Evolutionary conservation across 2,329 filamentous ascomycete genomes (phyloP), one percentile per base, ranked within the genome.

Genomic region (Chaetomium strumarium): DNA sequence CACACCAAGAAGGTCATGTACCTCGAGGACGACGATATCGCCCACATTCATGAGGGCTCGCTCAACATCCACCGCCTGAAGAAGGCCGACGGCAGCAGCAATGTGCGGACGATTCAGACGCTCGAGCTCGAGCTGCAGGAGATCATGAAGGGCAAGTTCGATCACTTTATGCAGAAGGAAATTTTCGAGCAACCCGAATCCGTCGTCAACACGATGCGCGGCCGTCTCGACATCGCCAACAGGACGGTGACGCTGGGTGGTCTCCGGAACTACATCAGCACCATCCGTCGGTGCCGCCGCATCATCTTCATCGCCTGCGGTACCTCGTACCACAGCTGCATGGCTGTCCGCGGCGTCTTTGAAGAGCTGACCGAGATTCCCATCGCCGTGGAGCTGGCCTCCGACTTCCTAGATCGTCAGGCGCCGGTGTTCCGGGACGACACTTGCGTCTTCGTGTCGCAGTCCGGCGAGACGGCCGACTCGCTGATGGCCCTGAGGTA

Each of bases 121-220:
- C 83, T 99, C 52, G 93, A 99, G 79, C 88, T 99, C 46, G 90
- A 99, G 79, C 86, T 99, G 60, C 93, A 99, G 78, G 91, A 99
- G 79, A 99, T 99, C 75, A 99, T 99, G 93, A 99, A 99, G 86
- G 93, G 93, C 73, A 95, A 93, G 71, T 99, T 97, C 74, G 93
- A 99, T 72, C 93, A 99, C 78, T 99, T 96, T 80, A 99, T 99
- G 93, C 93, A 99, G 73, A 99, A 99, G 84, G 93, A 99, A 73
- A 99, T 99, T 67, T 99, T 99, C 72, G 93, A 99, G 80, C 93
- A 99, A 79, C 93, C 93, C 67, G 93, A 99, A 76, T 99, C 93
- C 13, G 90, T 99, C 57, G 85, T 99, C 77, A 99, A 99, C 82
- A 96, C 93, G 62, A 99, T 99, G 93, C 90, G 93, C 84, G 93